Evolutionary conservation across 345 rosid species (phyloP).

Genomic region (Cochlearia excelsa): DNA sequence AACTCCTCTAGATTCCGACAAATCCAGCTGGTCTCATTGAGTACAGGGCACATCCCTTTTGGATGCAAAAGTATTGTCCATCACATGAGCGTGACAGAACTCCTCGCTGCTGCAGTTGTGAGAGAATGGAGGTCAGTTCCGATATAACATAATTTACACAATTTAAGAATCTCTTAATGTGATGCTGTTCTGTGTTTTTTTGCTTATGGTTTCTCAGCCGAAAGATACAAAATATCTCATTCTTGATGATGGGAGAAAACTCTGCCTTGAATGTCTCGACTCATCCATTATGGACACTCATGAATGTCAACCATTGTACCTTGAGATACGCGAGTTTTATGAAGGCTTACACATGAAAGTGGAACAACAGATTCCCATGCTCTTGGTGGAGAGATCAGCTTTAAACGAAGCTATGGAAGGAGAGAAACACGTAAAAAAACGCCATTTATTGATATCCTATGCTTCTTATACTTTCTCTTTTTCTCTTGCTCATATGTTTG

Average conservation of each 20-base stretch:
- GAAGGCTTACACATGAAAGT: conserved; percentile 88
- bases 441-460: neutral
- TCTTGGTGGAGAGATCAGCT: conserved; percentile 82
- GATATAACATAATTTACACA: neutral
- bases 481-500: neutral
- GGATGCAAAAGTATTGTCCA: conserved; percentile 91
- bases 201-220: conserved; percentile 45
- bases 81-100: conserved; percentile 85
- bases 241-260: conserved; percentile 74
- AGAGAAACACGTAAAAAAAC: conserved; percentile 47
- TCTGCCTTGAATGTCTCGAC: conserved; percentile 85
- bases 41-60: conserved; percentile 76
- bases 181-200: conserved; percentile 11
- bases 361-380: conserved; percentile 70
- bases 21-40: conserved; percentile 65
- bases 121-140: conserved; percentile 76
- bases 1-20: conserved; percentile 58
- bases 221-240: conserved; percentile 54
- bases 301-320: conserved; percentile 78
- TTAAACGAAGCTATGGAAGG: conserved; percentile 74
- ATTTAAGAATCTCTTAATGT: neutral
- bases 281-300: conserved; percentile 75
- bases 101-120: conserved; percentile 74
- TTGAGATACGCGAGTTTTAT: conserved; percentile 72
- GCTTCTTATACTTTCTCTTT: neutral